Conservation (phyloP, 768 basidiomycete species). For the Cantharellus anzutake region DNA sequence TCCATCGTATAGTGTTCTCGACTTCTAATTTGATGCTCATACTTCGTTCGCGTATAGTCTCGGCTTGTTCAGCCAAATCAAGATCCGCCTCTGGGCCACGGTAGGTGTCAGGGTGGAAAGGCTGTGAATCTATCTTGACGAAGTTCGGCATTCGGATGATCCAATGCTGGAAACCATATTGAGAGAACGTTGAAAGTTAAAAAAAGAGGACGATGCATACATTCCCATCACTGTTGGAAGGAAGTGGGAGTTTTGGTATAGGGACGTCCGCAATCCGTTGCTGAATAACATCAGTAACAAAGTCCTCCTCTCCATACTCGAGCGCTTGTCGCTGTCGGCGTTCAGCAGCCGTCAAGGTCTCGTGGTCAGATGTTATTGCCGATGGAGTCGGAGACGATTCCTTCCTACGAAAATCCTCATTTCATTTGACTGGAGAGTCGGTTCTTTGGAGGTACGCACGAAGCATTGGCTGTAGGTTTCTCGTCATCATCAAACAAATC, state of each 20-base stretch:
- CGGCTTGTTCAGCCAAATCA: constrained; percentile 38
- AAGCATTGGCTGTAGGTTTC: not conserved
- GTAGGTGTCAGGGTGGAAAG: constrained; percentile 78
- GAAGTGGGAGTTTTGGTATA: constrained; percentile 76
- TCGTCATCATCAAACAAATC: constrained; percentile 47
- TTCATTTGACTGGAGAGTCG: not conserved
- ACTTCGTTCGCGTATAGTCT: constrained; percentile 52
- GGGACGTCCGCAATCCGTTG: constrained; percentile 48
- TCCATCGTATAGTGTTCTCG: constrained; percentile 91
- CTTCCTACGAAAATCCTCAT: not conserved
- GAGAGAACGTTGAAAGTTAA: not conserved
- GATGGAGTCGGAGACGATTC: constrained; percentile 8
- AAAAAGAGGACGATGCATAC: constrained; percentile 27
- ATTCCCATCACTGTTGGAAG: constrained; percentile 60
- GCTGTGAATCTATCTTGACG: constrained; percentile 72
- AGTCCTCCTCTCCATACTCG: constrained; percentile 65
- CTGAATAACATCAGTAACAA: constrained; percentile 32
- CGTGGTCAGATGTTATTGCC: constrained; percentile 15
- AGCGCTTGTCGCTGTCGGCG: constrained; percentile 39
- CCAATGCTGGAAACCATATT: constrained; percentile 45
- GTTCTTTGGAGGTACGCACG: not conserved
- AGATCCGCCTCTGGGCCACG: constrained; percentile 65
- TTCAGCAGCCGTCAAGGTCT: constrained; percentile 44
- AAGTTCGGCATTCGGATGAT: constrained; percentile 88
- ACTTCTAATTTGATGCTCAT: constrained; percentile 77